phyloP scores from a whole-genome alignment of 2,329 filamentous ascomycete species.

The Monascus ruber region DNA sequence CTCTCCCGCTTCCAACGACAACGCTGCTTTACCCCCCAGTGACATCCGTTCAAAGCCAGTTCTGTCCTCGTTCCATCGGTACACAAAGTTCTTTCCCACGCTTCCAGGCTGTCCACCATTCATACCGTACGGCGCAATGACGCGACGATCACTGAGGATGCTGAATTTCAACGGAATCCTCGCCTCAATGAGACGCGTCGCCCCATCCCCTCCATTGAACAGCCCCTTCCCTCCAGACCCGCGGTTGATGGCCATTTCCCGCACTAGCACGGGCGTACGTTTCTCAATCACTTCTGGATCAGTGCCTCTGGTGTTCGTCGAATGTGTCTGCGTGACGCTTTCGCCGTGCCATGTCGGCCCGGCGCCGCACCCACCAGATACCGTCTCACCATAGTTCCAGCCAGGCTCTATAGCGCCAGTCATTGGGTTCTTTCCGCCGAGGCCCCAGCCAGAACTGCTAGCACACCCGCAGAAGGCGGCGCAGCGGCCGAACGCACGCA shows the following conservation, averaged over 20 bases:
- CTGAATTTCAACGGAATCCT: constrained; percentile 22
- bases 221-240: constrained; percentile 55
- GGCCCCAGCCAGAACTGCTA: constrained; percentile 57
- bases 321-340: constrained; percentile 65
- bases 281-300: constrained; percentile 70
- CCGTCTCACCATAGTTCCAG: constrained; percentile 77
- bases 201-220: constrained; percentile 61
- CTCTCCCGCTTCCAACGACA: no score
- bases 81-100: constrained; percentile 12
- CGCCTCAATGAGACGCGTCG: constrained; percentile 70
- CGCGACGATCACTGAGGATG: constrained; percentile 14
- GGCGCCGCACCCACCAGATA: constrained; percentile 65
- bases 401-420: constrained; percentile 26
- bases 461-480: constrained; percentile 65
- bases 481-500: constrained; percentile 63
- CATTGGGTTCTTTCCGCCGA: no score
- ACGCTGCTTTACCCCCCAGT: no score
- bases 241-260: constrained; percentile 54
- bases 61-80: constrained; percentile 2
- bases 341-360: constrained; percentile 63
- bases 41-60: no score
- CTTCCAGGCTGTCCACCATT: constrained; percentile 9
- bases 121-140: constrained; percentile 14
- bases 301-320: constrained; percentile 79
- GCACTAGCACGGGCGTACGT: constrained; percentile 61